Base-by-base conservation (phyloP, 2,329 filamentous ascomycete genomes). In the Penicillium capsulatum region DNA sequence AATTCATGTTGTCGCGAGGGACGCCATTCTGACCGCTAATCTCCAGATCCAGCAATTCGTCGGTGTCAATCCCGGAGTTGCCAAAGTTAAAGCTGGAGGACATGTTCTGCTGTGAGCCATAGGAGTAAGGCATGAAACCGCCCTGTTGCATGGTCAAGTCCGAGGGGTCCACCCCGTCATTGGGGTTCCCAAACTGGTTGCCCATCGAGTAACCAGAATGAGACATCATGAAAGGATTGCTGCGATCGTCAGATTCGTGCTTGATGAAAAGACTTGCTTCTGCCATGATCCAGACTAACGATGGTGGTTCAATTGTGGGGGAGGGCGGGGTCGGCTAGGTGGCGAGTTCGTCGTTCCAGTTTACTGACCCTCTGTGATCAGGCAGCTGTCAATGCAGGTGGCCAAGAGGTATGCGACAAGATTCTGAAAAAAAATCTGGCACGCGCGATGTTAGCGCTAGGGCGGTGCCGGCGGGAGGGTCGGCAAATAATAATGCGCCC, bases 11-110 rank as follows among this genome's bases (percentile, higher is more conserved):
- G 36, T 61, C 58, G 38, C 61, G 64, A 16, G 57, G 56, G 24
- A 63, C 49, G 13, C 60, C 63, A 40, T 68, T 65, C 39, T 63
- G 65, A 16, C 60, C 65, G 43, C 58, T 68, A 32, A 70, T 66
- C 38, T 72, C 67, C 30, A 70, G 50, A 50, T 95, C 90, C 32
- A 91, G 75, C 32, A 97, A 74, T 61, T 96, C 91, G 48, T 96
- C 91, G 50, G 95, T 91, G 47, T 80, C 83, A 51, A 95, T 90
- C 28, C 84, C 77, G 8, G 86, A 84, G 45, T 83, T 84, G 43
- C 84, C 84, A 53, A 81, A 82, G 31, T 84, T 83, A 69, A 89
- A 95, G 62, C 79, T 83, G 42, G 80, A 82, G 20, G 77, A 75
- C 50, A 81, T 72, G 59, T 77, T 83, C 57, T 83, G 81, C 54